Percentiles rank a stretch among this genome's conserved stretches.
phyloP scores from a whole-genome alignment of 2,329 filamentous ascomycete species.

The Trichoderma sp. region DNA sequence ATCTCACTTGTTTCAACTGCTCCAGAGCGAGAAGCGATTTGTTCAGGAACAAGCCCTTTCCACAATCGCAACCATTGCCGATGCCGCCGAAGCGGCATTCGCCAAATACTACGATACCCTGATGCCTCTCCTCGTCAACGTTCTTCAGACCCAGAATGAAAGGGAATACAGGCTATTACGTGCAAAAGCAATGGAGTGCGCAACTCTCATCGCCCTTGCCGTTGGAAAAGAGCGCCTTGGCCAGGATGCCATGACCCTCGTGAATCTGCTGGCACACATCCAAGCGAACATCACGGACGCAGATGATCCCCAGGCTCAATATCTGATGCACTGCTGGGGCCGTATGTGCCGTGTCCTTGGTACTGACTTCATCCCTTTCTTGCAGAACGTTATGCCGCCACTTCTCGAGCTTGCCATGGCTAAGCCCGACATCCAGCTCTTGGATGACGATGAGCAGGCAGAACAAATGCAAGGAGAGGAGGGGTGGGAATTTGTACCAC shows the following conservation, averaged over 20 bases:
- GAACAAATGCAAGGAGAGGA: conserved; percentile 92
- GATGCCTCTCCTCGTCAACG: conserved; percentile 92
- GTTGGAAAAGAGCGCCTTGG: conserved; percentile 93
- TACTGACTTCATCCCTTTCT: conserved; percentile 86
- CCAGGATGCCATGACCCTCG: conserved; percentile 80
- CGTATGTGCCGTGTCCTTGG: conserved; percentile 96
- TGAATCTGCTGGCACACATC: conserved; percentile 83
- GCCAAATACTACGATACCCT: conserved; percentile 92
- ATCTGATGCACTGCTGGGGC: conserved; percentile 98
- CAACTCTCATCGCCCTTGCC: conserved; percentile 90
- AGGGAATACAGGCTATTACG: conserved; percentile 90
- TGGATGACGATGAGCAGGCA: conserved; percentile 93
- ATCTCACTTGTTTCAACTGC: conserved; percentile 79
- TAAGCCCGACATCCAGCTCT: conserved; percentile 93
- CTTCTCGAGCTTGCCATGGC: conserved; percentile 87
- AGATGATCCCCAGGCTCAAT: conserved; percentile 94
- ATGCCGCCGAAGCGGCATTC: conserved; percentile 94
- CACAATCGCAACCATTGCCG: conserved; percentile 98
- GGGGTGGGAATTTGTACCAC: conserved; percentile 93
- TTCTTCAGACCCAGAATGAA: conserved; percentile 84
- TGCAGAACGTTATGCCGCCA: conserved; percentile 91
- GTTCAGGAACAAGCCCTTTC: conserved; percentile 97
- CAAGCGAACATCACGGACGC: conserved; percentile 84
- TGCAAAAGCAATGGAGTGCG: conserved; percentile 99
- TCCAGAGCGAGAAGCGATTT: conserved; percentile 91